Evolutionary conservation across 2,329 filamentous ascomycete species (phyloP), one percentile per base, ranked within the genome.

Genomic region (Chrysosphaeria jannelii): DNA sequence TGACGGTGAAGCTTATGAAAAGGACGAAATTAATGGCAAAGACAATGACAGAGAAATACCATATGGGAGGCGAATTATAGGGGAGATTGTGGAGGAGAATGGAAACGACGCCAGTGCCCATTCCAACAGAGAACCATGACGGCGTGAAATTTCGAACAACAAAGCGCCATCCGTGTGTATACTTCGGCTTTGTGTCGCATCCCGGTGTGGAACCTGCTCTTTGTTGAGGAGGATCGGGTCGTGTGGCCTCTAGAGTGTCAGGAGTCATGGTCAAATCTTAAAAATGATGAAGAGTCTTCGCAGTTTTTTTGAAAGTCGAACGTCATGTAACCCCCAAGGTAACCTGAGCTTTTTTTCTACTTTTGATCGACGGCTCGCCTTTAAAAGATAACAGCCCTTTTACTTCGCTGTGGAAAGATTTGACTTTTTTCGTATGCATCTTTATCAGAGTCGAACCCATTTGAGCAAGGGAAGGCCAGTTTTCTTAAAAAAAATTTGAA

Each of bases 61-160:
- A 48, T 1, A 68, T 41, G 45, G 51, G 57, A 8, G 31, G 29
- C 2, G 48, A 45, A 26, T 58, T 48, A 37, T 59, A 68, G 0
- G 61, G 61, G 4, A 67, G 47, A 6, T 50, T 49, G 28, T 54
- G 44, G 4, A 69, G 45, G 5, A 68, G 42, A 13, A 64, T 48
- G 0, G 55, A 55, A 1, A 59, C 51, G 19, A 68, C 56, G 8
- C 63, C 64, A 0, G 62, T 69, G 14, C 63, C 61, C 61, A 69
- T 59, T n/a, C 43, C 54, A 12, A 50, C 45, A 0, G 45, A 40
- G 34, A 57, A 55, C 52, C 51, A 48, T 41, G 47, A 52, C 11
- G 49, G 48, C 23, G 43, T 48, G 28, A 51, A 51, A 31, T 51
- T 46, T 24, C 41, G 39, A 11, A 48, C 38, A 5, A 48, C 36